Base-by-base conservation (phyloP, 441 rosid species). In the Populus hybrid region DNA sequence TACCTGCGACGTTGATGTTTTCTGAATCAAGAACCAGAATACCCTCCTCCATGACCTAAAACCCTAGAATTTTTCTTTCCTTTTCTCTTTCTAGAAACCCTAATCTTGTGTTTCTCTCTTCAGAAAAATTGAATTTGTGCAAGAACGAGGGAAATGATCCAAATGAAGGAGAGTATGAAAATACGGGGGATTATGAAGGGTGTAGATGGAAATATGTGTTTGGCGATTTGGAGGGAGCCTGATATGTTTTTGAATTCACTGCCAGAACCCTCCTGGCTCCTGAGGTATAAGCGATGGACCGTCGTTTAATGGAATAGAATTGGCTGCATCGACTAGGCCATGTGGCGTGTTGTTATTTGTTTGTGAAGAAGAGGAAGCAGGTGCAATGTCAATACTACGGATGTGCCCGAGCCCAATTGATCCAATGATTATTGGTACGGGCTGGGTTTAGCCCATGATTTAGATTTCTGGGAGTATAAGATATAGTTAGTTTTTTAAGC, bases 21-120 rank as follows among this genome's bases (percentile, higher is more conserved):
- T 74, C 81, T n/a, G 30, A 11, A 42, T 42, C 67, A 10, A 67
- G 64, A 34, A 73, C 79, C 10, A 5, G 18, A 57, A 68, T 23
- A 11, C 66, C 59, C 14, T 83, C 84, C 87, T 83, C 84, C 87
- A 84, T 83, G 18, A 71, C 59, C 74, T 78, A 9, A 28, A 70
- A 70, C 78, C 72, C 81, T 71, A 11, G 38, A 21, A 1, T 69
- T 14, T 54, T 59, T 64, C 61, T 20, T 73, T 32, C 67, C 11
- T 64, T 20, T 24, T 3, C 21, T 35, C 72, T 35, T 35, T 24
- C 18, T 18, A 73, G 42, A 70, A 10, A 6, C 32, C 20, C 32
- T 14, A 14, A 23, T 66, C 9, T 66, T 23, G 32, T 30, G 32
- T 54, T 6, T 16, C n/a, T 30, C 34, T 66, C 50, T 32, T n/a